Conservation (phyloP, 306 rosid genomes). For the apple (Malus domestica) region DNA sequence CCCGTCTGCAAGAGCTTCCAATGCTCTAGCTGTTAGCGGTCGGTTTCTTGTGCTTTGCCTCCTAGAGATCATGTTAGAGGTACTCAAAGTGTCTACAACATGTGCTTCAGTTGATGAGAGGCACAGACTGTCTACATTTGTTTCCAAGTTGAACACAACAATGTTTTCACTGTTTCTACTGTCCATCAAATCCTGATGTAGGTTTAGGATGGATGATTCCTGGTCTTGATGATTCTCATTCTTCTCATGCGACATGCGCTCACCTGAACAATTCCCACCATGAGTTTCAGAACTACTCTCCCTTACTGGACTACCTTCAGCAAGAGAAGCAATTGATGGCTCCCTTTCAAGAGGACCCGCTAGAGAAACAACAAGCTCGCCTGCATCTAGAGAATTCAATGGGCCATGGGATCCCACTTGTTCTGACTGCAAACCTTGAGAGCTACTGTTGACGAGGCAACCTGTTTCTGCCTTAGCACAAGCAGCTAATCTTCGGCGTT, state of each 20-base stretch:
- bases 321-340: slow-evolving; percentile 19
- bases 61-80: slow-evolving; percentile 31
- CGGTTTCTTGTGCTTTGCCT: slow-evolving; percentile 75
- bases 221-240: slow-evolving; percentile 31
- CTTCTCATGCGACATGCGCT: slow-evolving; percentile 15
- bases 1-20: slow-evolving; percentile 63
- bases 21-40: slow-evolving; percentile 61
- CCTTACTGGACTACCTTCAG: slow-evolving; percentile 26
- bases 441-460: slow-evolving; percentile 25
- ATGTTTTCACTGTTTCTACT: slow-evolving; percentile 5
- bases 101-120: slow-evolving; percentile 14
- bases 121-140: slow-evolving; percentile 15
- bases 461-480: slow-evolving; percentile 45
- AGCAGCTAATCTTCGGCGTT: slow-evolving; percentile 54
- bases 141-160: slow-evolving; percentile 3
- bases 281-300: slow-evolving; percentile 12
- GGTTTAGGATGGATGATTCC: slow-evolving; percentile 19
- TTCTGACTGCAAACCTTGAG: slow-evolving; percentile 30
- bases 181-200: slow-evolving; percentile 23
- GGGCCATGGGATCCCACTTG: slow-evolving; percentile 1
- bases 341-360: slow-evolving; percentile 21
- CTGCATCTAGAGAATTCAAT: slow-evolving; percentile 27
- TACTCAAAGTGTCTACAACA: slow-evolving; percentile 12
- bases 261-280: slow-evolving; percentile 12
- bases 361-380: slow-evolving; percentile 22